Evolutionary conservation across 1,284 basidiomycete species (phyloP), one percentile per base, ranked within the genome.

Genomic region (Melampsora occidentalis): DNA sequence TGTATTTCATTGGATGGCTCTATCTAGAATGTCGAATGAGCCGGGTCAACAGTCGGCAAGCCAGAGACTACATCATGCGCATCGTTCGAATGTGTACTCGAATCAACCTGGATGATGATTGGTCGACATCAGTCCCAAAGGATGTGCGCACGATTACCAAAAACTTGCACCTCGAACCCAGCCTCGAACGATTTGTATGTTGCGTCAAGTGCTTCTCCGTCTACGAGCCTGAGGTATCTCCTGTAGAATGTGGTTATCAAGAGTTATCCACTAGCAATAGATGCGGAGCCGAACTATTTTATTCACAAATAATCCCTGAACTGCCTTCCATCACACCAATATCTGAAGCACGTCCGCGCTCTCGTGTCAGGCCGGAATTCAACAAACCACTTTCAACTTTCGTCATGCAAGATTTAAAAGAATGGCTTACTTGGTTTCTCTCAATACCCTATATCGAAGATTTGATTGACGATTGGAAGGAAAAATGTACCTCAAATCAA

Each of bases 221-320:
- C 25, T 33, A 63, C 25, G 61, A 63, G 22, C 25, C 31, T 20
- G 61, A 63, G 61, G 20, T 63, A 3, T 5, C 61, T 3, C 61
- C 61, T 3, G 31, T 6, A 5, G 61, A 63, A 35, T 63, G 61
- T 22, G 28, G 61, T 18, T 63, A 63, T 63, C 61, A 63, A 63
- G 61, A 25, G 6, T 18, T 35, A 63, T 7, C 31, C 2, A 63
- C 22, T 2, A 63, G 3, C 18, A 5, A 63, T 25, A 2, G 5
- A 2, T 63, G 61, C 25, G 31, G 61, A 5, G 20, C 61, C 31
- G 28, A 63, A 35, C 61, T 63, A 6, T 63, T 63, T 63, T 3
- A 3, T 12, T 3, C 4, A 3, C 51, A 53, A 3, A 53, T 22
- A 2, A 22, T 53, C 4, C 51, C 51, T 14, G 51, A 53, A 53